phyloP scores from a whole-genome alignment of 1,284 basidiomycete species.

The Malassezia vespertilionis region DNA sequence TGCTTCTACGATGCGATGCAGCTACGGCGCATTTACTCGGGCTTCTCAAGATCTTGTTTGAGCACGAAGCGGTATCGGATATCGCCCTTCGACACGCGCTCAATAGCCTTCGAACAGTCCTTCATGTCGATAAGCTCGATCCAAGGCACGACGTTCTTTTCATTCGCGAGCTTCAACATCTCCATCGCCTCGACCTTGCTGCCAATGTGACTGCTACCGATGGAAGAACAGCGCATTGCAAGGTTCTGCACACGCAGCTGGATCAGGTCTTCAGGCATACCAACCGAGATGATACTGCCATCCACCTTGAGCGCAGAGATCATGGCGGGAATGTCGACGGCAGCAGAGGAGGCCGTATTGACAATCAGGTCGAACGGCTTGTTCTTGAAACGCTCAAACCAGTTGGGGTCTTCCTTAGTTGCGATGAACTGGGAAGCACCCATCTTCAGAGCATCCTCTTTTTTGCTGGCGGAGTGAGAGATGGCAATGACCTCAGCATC shows the following conservation, averaged over 20 bases:
- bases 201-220: conserved; percentile 55
- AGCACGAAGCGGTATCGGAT: conserved; percentile 43
- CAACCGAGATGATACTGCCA: conserved; percentile 55
- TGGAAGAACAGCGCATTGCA: conserved; percentile 47
- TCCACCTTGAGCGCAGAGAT: conserved; percentile 53
- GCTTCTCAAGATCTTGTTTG: conserved; percentile 25
- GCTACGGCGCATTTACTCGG: neutral
- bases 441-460: conserved; percentile 58
- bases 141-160: conserved; percentile 46
- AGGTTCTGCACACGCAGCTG: conserved; percentile 48
- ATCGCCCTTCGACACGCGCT: conserved; percentile 54
- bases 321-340: conserved; percentile 51
- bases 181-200: conserved; percentile 57
- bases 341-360: conserved; percentile 51
- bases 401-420: conserved; percentile 37
- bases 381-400: conserved; percentile 30
- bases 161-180: conserved; percentile 39
- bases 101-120: conserved; percentile 54
- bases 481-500: conserved; percentile 59
- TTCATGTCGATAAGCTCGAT: conserved; percentile 56
- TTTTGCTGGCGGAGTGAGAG: conserved; percentile 57
- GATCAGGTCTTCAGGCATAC: conserved; percentile 52
- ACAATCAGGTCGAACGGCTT: conserved; percentile 57
- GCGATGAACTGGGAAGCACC: conserved; percentile 52
- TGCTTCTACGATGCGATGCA: neutral